Evolutionary conservation across 2,329 filamentous ascomycete genomes (phyloP).

Genomic region (Fusarium globosum): DNA sequence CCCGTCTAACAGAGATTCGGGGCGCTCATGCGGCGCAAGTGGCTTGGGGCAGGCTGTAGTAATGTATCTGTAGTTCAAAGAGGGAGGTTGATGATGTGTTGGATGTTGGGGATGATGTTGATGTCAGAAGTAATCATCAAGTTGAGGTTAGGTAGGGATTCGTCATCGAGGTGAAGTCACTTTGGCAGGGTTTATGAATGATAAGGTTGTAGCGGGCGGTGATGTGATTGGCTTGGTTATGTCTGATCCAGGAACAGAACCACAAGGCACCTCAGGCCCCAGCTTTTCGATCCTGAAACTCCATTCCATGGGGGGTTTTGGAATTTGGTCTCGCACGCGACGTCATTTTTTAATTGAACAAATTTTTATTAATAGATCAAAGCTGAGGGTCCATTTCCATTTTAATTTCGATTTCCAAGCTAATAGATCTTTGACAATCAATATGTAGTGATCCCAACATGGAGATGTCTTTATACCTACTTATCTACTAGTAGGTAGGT

Average conservation of each 20-base stretch:
- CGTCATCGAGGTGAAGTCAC: constrained; percentile 44
- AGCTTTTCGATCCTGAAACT: constrained; percentile 20
- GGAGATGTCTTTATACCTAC: not conserved
- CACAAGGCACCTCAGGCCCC: not conserved
- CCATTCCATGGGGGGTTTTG: not conserved
- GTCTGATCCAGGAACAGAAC: constrained; percentile 39
- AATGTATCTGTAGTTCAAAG: not conserved
- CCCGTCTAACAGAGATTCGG: constrained; percentile 13
- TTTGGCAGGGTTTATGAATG: constrained; percentile 37
- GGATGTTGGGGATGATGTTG: constrained; percentile 33
- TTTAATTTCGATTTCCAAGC: not conserved
- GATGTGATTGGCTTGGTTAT: constrained; percentile 31
- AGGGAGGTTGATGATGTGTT: not conserved
- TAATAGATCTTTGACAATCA: not conserved
- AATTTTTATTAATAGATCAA: not conserved
- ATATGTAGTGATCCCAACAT: not conserved
- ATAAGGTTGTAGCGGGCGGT: constrained; percentile 36
- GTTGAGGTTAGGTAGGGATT: constrained; percentile 30
- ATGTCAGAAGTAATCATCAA: constrained; percentile 21
- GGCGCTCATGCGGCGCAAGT: constrained; percentile 27
- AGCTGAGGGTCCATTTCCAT: too few species aligned
- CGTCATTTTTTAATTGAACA: constrained; percentile 23
- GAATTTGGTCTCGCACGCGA: constrained; percentile 6
- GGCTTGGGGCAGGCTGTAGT: not conserved
- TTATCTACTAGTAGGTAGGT: too few species aligned